Evolutionary conservation across 805 yeast genomes (phyloP), one percentile per base, ranked within the genome.

Genomic region (Komagataella kurtzmanii): DNA sequence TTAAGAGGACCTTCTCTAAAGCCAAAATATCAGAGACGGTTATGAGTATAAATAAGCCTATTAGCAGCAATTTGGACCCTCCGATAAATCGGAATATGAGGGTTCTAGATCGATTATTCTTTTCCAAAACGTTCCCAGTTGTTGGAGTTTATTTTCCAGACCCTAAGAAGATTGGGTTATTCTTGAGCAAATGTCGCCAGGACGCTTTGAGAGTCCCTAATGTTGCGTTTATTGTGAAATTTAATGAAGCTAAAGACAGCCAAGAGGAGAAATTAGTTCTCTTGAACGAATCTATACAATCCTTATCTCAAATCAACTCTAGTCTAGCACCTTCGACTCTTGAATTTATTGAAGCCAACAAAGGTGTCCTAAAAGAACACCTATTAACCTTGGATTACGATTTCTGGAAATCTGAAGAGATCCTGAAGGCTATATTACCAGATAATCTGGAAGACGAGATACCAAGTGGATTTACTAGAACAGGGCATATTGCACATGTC

Each of bases 401-500:
- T 49, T 87, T 79, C 65, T 93, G 98, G 98, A 81, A 80, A 57
- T 74, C 90, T 0, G 99, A 95, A 52, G 97, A 93, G 58, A 84
- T 93, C 14, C 70, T 93, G 44, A 71, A 73, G 47, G 77, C 96
- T 0, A 77, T 89, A 3, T 65, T 93, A 47, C 99, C 99, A 0
- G 83, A 77, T 47, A 72, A 80, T 17, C 65, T 80, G 18, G 66
- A 79, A 6, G 82, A 77, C 46, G 96, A 88, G 52, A 72, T 84
- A 7, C 99, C 99, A 0, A 74, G 93, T 1, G 95, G 98, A 0
- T 93, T 86, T 64, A 87, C 98, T 1, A 80, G 81, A 44, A 95
- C 95, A 0, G 99, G 99, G 0, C 98, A 93, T 67, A 77, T 93
- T 53, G 99, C 98, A 0, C 99, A 93, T 66, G 67, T 95, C 61